Conservation (phyloP, 2,329 filamentous ascomycete genomes). For the Macrophomina tecta region DNA sequence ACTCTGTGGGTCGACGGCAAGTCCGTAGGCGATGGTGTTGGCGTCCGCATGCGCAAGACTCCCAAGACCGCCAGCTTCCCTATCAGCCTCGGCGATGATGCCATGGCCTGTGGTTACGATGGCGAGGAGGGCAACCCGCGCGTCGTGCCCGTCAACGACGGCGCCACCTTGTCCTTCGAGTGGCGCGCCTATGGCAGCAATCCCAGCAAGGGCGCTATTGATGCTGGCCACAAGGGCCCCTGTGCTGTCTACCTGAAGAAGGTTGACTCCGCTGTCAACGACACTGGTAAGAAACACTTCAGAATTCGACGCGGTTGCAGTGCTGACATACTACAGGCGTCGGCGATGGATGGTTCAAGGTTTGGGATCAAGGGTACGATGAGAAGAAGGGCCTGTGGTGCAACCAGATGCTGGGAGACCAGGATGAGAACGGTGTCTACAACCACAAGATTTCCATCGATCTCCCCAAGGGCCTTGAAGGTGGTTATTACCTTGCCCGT, state of each 20-base stretch:
- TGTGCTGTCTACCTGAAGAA: conserved; percentile 78
- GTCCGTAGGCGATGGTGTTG: conserved; percentile 67
- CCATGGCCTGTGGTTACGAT: conserved; percentile 72
- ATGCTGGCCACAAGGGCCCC: conserved; percentile 68
- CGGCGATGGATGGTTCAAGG: conserved; percentile 79
- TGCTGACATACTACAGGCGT: conserved; percentile 35
- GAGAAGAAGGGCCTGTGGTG: conserved; percentile 66
- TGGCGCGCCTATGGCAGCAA: conserved; percentile 68
- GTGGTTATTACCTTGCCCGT: conserved; percentile 74
- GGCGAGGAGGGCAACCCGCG: conserved; percentile 57
- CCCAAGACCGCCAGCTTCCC: conserved; percentile 61
- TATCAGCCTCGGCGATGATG: conserved; percentile 63
- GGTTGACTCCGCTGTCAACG: conserved; percentile 63
- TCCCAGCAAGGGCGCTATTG: conserved; percentile 61
- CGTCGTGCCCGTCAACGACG: conserved; percentile 55
- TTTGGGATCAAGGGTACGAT: conserved; percentile 73
- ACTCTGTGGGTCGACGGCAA: conserved; percentile 43
- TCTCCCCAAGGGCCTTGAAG: conserved; percentile 66
- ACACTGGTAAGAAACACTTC: conserved; percentile 41
- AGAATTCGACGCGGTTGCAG: not conserved
- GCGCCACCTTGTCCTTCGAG: conserved; percentile 68
- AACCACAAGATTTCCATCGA: conserved; percentile 61
- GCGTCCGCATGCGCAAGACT: conserved; percentile 69
- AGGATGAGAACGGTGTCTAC: conserved; percentile 63
- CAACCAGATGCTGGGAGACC: conserved; percentile 69